Percentiles rank a stretch among this genome's conserved stretches.
These are phyloP conservation scores for Ophiostoma sp. DNA, from an alignment of 2,329 filamentous ascomycete genomes.

Conservation along the genomic window DNA sequence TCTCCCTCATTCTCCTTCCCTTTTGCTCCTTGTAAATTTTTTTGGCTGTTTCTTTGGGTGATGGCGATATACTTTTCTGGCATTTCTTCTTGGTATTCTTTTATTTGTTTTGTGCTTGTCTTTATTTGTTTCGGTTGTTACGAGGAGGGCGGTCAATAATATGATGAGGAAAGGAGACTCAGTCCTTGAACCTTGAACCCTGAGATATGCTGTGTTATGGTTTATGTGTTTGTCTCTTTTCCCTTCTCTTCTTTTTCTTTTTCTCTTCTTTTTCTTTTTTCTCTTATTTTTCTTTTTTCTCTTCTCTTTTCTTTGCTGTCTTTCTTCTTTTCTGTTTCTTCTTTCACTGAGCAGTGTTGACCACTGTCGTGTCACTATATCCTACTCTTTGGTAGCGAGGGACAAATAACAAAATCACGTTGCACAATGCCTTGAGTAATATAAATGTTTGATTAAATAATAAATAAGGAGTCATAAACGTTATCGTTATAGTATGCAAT, in stretches of 20 bases:
- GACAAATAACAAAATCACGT: neutral
- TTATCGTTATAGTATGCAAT: neutral
- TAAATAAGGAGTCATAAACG: neutral
- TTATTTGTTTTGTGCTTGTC: neutral
- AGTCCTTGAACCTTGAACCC: neutral
- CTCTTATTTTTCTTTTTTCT: neutral
- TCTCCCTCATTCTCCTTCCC: neutral
- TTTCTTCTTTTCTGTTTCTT: neutral
- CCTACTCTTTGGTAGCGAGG: neutral
- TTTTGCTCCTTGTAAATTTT: neutral
- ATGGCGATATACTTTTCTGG: slow-evolving; percentile 11
- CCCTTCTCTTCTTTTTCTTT: neutral
- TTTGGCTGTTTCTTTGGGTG: neutral
- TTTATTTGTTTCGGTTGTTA: neutral
- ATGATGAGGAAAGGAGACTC: neutral
- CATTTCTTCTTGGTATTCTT: slow-evolving; percentile 3
- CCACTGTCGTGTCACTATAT: neutral
- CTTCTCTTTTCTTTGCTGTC: neutral
- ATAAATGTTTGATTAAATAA: neutral
- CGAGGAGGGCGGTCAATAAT: neutral
- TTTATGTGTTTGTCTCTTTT: neutral
- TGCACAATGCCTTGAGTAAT: neutral
- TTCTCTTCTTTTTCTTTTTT: neutral
- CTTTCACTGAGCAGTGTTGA: neutral
- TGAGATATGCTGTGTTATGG: neutral